Evolutionary conservation across 306 rosid genomes (phyloP).

Genomic region (Glycine latifolia): DNA sequence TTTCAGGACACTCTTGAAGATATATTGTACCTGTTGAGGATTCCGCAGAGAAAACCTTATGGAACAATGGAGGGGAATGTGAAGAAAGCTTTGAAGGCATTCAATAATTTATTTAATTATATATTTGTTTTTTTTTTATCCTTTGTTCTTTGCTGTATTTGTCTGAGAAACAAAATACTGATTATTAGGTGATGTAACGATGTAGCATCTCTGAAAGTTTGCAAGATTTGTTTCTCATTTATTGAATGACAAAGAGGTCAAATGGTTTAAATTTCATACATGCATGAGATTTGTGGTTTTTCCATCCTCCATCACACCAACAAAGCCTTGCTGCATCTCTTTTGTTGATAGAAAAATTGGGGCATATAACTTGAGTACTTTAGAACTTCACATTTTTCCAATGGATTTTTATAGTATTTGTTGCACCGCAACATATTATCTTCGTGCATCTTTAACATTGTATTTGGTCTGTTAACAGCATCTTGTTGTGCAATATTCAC

Average conservation of each 20-base stretch:
- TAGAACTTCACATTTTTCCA: constrained; percentile 7
- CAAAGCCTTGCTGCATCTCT: constrained; percentile 2
- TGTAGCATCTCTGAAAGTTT: constrained; percentile 1
- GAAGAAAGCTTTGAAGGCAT: constrained; percentile 90
- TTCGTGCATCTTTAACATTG: constrained; percentile 28
- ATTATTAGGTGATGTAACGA: constrained; percentile 30
- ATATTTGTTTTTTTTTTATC: neutral
- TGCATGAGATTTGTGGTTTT: neutral
- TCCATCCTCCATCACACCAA: constrained; percentile 18
- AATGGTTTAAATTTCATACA: neutral
- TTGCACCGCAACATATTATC: constrained; percentile 27
- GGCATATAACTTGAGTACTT: constrained; percentile 10
- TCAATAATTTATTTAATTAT: neutral
- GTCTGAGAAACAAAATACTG: neutral
- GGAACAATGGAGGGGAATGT: constrained; percentile 98
- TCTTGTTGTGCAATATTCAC: neutral
- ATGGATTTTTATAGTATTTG: neutral
- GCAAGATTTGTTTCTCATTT: neutral
- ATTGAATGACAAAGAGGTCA: constrained; percentile 8
- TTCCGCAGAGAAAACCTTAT: constrained; percentile 93
- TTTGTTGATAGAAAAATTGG: constrained; percentile 1
- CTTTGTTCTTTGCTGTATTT: constrained; percentile 9
- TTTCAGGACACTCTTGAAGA: constrained; percentile 86
- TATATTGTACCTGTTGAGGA: constrained; percentile 83
- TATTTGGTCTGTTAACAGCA: constrained; percentile 1